Conservation (phyloP, 192 early-diverging fungal genomes). For the Linderina pennispora region DNA sequence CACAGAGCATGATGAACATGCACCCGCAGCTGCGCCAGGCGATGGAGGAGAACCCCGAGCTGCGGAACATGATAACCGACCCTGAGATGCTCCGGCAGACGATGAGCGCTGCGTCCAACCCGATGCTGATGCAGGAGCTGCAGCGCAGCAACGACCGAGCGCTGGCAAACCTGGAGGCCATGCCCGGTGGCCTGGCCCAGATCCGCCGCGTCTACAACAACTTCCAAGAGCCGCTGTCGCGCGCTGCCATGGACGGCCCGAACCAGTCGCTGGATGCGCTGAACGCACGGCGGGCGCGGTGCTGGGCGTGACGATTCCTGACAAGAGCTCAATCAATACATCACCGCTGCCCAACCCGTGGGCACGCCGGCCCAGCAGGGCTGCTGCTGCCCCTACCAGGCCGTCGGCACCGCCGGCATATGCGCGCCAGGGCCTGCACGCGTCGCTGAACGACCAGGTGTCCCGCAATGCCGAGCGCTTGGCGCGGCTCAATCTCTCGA, state of each 20-base stretch:
- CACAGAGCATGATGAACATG: constrained; percentile 35
- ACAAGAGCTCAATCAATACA: constrained; percentile 25
- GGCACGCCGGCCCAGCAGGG: constrained; percentile 13
- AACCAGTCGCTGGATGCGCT: constrained; percentile 32
- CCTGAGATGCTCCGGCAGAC: constrained; percentile 34
- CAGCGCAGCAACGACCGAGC: constrained; percentile 51
- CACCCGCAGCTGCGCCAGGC: constrained; percentile 37
- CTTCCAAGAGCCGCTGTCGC: constrained; percentile 39
- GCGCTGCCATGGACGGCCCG: constrained; percentile 16
- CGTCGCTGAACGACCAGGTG: neutral
- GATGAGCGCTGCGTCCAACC: constrained; percentile 42
- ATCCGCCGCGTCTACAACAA: constrained; percentile 45
- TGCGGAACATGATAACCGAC: constrained; percentile 39
- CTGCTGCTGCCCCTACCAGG: too few species aligned
- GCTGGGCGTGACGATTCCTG: constrained; percentile 34
- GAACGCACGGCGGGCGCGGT: constrained; percentile 30
- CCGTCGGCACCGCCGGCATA: too few species aligned
- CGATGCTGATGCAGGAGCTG: constrained; percentile 43
- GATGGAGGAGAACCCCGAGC: constrained; percentile 45
- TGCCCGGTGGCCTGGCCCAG: constrained; percentile 46
- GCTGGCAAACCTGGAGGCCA: constrained; percentile 44
- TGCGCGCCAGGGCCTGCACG: neutral
- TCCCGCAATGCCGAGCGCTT: neutral
- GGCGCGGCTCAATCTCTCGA: too few species aligned
- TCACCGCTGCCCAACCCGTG: constrained; percentile 47